A percentile compares a stretch with the other conserved stretches of the same genome.
Conservation (phyloP, 1,139 yeast genomes). For the Starmera stellimalicola region DNA sequence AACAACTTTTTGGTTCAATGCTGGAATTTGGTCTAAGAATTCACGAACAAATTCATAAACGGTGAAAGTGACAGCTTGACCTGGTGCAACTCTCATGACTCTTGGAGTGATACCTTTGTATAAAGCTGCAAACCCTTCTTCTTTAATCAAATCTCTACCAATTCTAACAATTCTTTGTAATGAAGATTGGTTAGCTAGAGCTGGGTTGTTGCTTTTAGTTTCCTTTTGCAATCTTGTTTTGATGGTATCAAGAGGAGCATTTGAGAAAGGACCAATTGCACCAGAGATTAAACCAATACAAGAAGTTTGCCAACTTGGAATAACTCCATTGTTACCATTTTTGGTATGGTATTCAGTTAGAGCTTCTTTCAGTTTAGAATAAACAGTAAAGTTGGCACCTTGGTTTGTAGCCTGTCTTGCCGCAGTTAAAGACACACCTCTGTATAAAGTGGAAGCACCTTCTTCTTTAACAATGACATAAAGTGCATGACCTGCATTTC, state of each 20-base stretch:
- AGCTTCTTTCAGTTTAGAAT: conserved; percentile 70
- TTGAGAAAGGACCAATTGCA: conserved; percentile 95
- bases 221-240: conserved; percentile 96
- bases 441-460: conserved; percentile 79
- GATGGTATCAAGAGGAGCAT: conserved; percentile 95
- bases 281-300: conserved; percentile 87
- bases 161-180: conserved; percentile 71
- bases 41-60: conserved; percentile 86
- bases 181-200: conserved; percentile 28
- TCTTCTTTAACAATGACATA: conserved; percentile 81
- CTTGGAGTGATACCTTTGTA: conserved; percentile 98
- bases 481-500: conserved; percentile 89
- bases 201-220: conserved; percentile 59
- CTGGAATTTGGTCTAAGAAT: conserved; percentile 44
- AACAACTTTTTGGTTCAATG: conserved; percentile 19
- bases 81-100: conserved; percentile 99
- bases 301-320: conserved; percentile 94
- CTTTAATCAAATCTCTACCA: conserved; percentile 71
- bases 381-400: conserved; percentile 96
- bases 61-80: conserved; percentile 97
- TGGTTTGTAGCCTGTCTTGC: conserved; percentile 98
- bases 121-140: conserved; percentile 81
- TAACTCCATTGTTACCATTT: conserved; percentile 26
- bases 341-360: conserved; percentile 58
- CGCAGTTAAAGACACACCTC: conserved; percentile 94